Evolutionary conservation across 495 filamentous ascomycete species (phyloP).

Genomic region (Eremomyces bilateralis): DNA sequence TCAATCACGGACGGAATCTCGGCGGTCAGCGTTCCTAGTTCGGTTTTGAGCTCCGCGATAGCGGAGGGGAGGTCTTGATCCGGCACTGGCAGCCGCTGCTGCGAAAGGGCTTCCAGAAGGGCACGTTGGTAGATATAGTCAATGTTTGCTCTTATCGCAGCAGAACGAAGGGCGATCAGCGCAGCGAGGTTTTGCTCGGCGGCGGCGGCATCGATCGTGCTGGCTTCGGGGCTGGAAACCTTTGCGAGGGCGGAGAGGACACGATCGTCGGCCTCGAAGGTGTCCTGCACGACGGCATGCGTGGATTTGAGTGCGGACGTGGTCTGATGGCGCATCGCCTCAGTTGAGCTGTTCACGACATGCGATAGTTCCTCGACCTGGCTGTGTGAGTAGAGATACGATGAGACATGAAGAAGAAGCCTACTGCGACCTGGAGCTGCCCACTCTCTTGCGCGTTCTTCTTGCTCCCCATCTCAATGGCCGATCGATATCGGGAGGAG

Average conservation of each 20-base stretch:
- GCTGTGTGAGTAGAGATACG: no score
- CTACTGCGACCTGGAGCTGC: no score
- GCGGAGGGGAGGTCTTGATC: conserved; percentile 1
- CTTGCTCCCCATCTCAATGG: no score
- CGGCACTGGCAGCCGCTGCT: no score
- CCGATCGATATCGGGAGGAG: no score
- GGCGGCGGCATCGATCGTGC: conserved; percentile 5
- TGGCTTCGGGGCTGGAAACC: conserved; percentile 12
- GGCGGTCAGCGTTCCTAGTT: conserved; percentile 11
- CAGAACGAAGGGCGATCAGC: conserved; percentile 11
- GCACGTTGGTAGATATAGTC: conserved; percentile 8
- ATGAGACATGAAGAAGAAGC: no score
- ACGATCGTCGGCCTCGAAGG: conserved; percentile 16
- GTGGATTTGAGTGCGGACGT: no score
- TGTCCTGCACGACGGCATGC: no score
- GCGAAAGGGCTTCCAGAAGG: conserved; percentile 1
- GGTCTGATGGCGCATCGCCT: no score
- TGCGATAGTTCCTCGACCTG: no score
- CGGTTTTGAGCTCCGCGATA: conserved; percentile 9
- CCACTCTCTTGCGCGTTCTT: no score
- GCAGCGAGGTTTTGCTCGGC: conserved; percentile 16
- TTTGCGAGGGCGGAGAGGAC: conserved; percentile 16
- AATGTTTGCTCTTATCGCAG: conserved; percentile 13
- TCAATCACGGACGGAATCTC: conserved; percentile 17
- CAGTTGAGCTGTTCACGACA: no score